These are phyloP conservation scores for Lyophyllum atratum DNA, from an alignment of 768 basidiomycete species.

Conservation along the genomic window DNA sequence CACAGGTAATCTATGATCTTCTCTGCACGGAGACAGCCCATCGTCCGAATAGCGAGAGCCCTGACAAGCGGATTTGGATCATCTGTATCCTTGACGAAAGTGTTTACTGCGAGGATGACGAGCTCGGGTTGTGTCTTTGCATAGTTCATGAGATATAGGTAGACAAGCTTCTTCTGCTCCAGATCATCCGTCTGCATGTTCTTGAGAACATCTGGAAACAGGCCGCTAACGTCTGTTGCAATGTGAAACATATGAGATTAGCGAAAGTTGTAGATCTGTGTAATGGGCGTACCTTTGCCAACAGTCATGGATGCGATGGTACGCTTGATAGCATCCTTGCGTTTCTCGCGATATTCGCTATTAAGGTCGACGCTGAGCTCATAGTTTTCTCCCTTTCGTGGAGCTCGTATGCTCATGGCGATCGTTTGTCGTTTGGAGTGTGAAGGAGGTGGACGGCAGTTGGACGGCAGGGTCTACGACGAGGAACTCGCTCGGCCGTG, in stretches of 20 bases:
- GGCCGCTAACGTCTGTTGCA: slow-evolving; percentile 77
- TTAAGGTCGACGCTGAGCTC: slow-evolving; percentile 97
- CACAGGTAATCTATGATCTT: slow-evolving; percentile 99
- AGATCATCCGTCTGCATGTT: slow-evolving; percentile 99
- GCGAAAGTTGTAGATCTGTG: neutral
- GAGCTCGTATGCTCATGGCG: slow-evolving; percentile 58
- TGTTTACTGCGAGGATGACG: slow-evolving; percentile 98
- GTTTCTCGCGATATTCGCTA: slow-evolving; percentile 91
- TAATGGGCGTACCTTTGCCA: slow-evolving; percentile 75
- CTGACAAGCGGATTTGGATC: slow-evolving; percentile 97
- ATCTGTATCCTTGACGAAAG: slow-evolving; percentile 96
- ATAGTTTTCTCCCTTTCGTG: slow-evolving; percentile 89
- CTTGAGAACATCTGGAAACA: slow-evolving; percentile 98
- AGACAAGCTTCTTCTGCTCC: slow-evolving; percentile 99
- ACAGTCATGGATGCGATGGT: slow-evolving; percentile 99
- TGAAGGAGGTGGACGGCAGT: neutral
- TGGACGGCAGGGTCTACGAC: neutral
- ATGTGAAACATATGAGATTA: slow-evolving; percentile 7
- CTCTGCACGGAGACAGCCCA: slow-evolving; percentile 96
- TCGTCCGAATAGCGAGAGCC: slow-evolving; percentile 95
- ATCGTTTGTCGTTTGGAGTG: slow-evolving; percentile 7
- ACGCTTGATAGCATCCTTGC: slow-evolving; percentile 98
- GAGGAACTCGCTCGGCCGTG: neutral
- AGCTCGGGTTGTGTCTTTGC: slow-evolving; percentile 99
- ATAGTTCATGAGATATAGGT: slow-evolving; percentile 99